Conservation (phyloP, 1,284 basidiomycete species). For the Hymenochaete sp. region DNA sequence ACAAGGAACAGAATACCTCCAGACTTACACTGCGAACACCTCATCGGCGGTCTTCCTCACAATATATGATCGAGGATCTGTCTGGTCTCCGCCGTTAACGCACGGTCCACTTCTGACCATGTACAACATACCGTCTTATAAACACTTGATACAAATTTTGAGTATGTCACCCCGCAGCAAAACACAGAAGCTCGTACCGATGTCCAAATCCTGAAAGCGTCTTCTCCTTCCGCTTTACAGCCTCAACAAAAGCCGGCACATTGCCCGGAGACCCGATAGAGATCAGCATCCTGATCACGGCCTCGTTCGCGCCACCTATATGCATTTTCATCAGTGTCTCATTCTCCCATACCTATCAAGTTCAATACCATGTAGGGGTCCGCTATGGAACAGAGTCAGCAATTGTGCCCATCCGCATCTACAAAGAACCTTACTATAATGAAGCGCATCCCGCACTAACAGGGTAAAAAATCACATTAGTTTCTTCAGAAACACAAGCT, state of each 20-base stretch:
- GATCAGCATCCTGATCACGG: slow-evolving; percentile 83
- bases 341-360: background rate
- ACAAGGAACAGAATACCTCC: background rate
- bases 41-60: slow-evolving; percentile 83
- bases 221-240: slow-evolving; percentile 78
- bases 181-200: slow-evolving; percentile 38
- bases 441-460: slow-evolving; percentile 72
- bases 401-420: background rate
- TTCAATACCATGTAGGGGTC: slow-evolving; percentile 62
- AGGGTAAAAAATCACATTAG: background rate
- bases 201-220: slow-evolving; percentile 84
- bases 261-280: slow-evolving; percentile 79
- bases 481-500: slow-evolving; percentile 5
- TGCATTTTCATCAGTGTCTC: slow-evolving; percentile 1
- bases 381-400: slow-evolving; percentile 35
- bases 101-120: background rate
- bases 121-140: slow-evolving; percentile 63
- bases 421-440: slow-evolving; percentile 51
- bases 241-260: slow-evolving; percentile 75
- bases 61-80: slow-evolving; percentile 81
- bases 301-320: slow-evolving; percentile 75
- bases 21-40: slow-evolving; percentile 68
- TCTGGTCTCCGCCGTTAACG: slow-evolving; percentile 32
- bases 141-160: slow-evolving; percentile 34
- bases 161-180: background rate